A percentile compares a stretch with the other conserved stretches of the same genome.
These are phyloP conservation scores for Xylariaceae sp. DNA, from an alignment of 2,329 filamentous ascomycete genomes.

Conservation along the genomic window DNA sequence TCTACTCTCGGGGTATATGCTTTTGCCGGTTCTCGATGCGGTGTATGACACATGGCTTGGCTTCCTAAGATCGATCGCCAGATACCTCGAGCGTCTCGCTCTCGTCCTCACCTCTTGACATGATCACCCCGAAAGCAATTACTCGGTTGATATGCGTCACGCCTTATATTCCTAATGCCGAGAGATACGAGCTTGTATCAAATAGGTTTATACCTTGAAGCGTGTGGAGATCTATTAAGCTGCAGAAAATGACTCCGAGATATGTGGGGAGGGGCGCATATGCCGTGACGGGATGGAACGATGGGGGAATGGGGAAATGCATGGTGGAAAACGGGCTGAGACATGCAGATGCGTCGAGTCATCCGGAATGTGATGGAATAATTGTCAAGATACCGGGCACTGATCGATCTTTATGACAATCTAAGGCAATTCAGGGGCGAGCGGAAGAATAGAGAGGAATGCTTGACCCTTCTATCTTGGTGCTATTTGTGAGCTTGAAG, in stretches of 20 bases:
- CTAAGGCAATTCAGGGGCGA: not conserved
- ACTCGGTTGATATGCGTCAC: not conserved
- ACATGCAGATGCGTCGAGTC: conserved; percentile 24
- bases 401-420: not conserved
- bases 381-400: not conserved
- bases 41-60: not conserved
- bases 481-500: too few relatives aligned
- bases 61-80: not conserved
- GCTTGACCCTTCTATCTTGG: too few relatives aligned
- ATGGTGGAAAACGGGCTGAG: conserved; percentile 17
- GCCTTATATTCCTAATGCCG: not conserved
- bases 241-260: conserved; percentile 21
- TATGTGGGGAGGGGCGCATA: not conserved
- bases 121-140: too few relatives aligned
- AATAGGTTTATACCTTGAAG: not conserved
- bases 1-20: too few relatives aligned
- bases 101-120: not conserved
- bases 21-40: too few relatives aligned
- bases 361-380: conserved; percentile 24
- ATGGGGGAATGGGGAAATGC: too few relatives aligned
- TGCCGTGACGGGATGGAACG: too few relatives aligned
- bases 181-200: not conserved
- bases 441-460: not conserved
- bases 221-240: not conserved
- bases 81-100: not conserved